These are phyloP conservation scores for Articulospora tetracladia DNA, from an alignment of 495 filamentous ascomycete genomes.

Conservation along the genomic window DNA sequence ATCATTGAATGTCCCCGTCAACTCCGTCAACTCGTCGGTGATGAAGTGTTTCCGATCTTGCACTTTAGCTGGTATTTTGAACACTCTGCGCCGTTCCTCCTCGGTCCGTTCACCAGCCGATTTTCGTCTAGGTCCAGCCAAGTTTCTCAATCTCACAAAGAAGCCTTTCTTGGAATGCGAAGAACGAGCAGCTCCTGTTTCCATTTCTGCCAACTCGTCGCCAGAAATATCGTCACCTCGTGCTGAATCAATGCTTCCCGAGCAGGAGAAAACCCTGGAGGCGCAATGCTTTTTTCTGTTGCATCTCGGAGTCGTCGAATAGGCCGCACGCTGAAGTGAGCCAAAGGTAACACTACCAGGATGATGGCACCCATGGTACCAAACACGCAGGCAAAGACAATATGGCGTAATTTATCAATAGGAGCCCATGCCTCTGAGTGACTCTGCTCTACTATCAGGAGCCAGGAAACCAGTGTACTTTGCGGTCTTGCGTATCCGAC, in stretches of 20 bases:
- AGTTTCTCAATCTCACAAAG: conserved; percentile 31
- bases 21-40: conserved; percentile 83
- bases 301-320: conserved; percentile 74
- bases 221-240: conserved; percentile 35
- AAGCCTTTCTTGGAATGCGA: conserved; percentile 32
- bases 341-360: conserved; percentile 66
- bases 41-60: conserved; percentile 68
- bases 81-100: conserved; percentile 50
- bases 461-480: conserved; percentile 69
- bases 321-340: conserved; percentile 74
- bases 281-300: conserved; percentile 70
- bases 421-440: conserved; percentile 70
- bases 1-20: conserved; percentile 84
- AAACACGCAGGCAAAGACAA: conserved; percentile 81
- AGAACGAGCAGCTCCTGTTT: conserved; percentile 4
- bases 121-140: conserved; percentile 27
- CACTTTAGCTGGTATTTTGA: conserved; percentile 82
- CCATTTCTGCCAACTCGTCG: conserved; percentile 12
- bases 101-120: conserved; percentile 33
- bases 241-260: conserved; percentile 38
- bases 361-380: conserved; percentile 69
- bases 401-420: conserved; percentile 65
- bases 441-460: conserved; percentile 74
- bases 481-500: conserved; percentile 67
- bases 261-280: conserved; percentile 48